Percentiles rank a stretch among this genome's conserved stretches.
These are phyloP conservation scores for Annulohypoxylon bovei DNA, from an alignment of 495 filamentous ascomycete genomes.

Conservation along the genomic window DNA sequence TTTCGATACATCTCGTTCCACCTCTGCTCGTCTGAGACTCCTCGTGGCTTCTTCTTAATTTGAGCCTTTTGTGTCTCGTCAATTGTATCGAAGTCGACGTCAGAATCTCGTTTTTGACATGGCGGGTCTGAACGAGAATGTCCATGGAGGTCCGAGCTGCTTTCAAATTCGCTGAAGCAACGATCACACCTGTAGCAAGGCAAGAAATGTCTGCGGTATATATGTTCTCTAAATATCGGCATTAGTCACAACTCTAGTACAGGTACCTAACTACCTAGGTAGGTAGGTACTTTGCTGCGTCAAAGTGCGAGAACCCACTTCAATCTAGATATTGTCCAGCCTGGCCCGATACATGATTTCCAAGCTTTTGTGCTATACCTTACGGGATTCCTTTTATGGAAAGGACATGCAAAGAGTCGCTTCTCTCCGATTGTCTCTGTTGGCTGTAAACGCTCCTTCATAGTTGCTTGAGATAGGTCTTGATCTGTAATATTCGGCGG, in stretches of 20 bases:
- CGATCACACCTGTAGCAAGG: conserved; percentile 14
- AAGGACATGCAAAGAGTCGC: conserved; percentile 36
- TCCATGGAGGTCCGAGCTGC: conserved; percentile 6
- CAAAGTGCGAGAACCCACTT: conserved; percentile 17
- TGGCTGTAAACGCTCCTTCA: background rate
- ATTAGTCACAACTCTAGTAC: background rate
- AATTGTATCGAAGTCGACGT: conserved; percentile 14
- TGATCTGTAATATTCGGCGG: background rate
- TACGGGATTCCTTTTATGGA: conserved; percentile 30
- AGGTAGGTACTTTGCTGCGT: background rate
- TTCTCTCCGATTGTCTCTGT: background rate
- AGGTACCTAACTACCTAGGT: background rate
- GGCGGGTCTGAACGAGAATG: conserved; percentile 24
- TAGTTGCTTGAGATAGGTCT: background rate
- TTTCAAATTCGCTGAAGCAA: conserved; percentile 27
- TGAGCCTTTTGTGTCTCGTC: conserved; percentile 25
- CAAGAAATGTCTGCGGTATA: conserved; percentile 32
- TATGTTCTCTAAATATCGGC: conserved; percentile 25
- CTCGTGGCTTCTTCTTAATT: conserved; percentile 30
- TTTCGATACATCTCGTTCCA: conserved; percentile 32
- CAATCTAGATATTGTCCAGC: conserved; percentile 28
- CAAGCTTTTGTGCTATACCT: conserved; percentile 33
- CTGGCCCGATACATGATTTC: conserved; percentile 31
- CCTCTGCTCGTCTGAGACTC: conserved; percentile 29
- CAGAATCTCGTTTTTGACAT: conserved; percentile 12